Conservation (phyloP, 768 basidiomycete genomes). For the Leucosporidium yakuticum region DNA sequence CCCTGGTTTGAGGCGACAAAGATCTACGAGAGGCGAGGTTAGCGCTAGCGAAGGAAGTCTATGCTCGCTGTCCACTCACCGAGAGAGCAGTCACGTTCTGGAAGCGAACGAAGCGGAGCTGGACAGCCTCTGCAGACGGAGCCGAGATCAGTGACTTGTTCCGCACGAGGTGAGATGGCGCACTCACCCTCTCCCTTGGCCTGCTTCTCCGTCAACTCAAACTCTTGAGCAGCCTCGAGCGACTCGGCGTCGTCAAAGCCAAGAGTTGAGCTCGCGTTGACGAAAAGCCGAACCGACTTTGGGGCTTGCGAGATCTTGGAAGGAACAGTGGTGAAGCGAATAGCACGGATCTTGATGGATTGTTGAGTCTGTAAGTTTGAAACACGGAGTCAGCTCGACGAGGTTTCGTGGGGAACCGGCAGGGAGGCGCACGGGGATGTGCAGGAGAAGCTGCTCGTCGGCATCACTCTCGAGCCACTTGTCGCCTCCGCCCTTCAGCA, state of each 20-base stretch:
- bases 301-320: conserved; percentile 50
- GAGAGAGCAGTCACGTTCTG: conserved; percentile 62
- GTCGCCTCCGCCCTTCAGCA: conserved; percentile 48
- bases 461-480: conserved; percentile 61
- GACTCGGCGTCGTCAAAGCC: conserved; percentile 60
- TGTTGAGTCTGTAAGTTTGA: conserved; percentile 18
- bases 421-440: conserved; percentile 56
- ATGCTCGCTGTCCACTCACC: conserved; percentile 46
- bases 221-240: conserved; percentile 54
- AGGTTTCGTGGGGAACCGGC: background rate
- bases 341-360: conserved; percentile 55
- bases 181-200: conserved; percentile 24
- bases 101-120: conserved; percentile 62
- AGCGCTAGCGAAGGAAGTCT: background rate
- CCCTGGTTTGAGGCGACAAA: conserved; percentile 66
- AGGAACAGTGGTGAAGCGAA: conserved; percentile 50
- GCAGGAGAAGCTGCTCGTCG: conserved; percentile 67
- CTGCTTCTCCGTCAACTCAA: conserved; percentile 53
- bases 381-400: background rate
- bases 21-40: conserved; percentile 47
- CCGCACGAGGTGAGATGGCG: no score
- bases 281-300: conserved; percentile 57
- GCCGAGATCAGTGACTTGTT: no score
- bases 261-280: conserved; percentile 54
- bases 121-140: conserved; percentile 40